Percentiles rank a stretch among this genome's conserved stretches.
These are phyloP conservation scores for Neonectria hederae DNA, from an alignment of 2,329 filamentous ascomycete species.

Conservation along the genomic window DNA sequence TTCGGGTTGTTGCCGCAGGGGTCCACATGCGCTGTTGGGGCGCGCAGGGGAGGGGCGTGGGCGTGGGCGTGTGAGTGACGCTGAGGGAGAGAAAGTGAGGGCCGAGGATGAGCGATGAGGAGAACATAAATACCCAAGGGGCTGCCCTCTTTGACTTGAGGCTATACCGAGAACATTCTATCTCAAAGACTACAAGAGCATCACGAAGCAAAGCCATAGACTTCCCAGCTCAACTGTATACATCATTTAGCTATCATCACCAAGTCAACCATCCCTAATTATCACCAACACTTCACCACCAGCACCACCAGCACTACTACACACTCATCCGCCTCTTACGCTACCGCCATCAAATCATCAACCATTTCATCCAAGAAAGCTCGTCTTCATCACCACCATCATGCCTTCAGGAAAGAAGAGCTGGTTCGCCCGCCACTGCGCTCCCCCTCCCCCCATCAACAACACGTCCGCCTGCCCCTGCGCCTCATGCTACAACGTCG, in stretches of 20 bases:
- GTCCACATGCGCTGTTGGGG: slow-evolving; percentile 27
- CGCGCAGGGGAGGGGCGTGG: background rate
- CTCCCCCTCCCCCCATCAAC: slow-evolving; percentile 51
- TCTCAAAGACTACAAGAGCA: background rate
- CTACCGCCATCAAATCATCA: background rate
- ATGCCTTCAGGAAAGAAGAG: slow-evolving; percentile 47
- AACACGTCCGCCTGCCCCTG: slow-evolving; percentile 49
- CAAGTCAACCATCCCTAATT: background rate
- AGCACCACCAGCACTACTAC: slow-evolving; percentile 4
- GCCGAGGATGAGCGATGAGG: slow-evolving; percentile 13
- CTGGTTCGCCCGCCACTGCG: slow-evolving; percentile 54
- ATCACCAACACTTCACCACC: slow-evolving; percentile 13
- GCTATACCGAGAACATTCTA: background rate
- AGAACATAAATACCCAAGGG: slow-evolving; percentile 39
- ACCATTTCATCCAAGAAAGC: background rate
- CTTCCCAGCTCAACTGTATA: background rate
- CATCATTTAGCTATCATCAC: background rate
- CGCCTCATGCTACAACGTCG: slow-evolving; percentile 46
- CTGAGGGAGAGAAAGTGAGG: slow-evolving; percentile 8
- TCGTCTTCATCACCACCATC: slow-evolving; percentile 16
- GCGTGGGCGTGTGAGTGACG: background rate
- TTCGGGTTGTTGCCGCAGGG: slow-evolving; percentile 21
- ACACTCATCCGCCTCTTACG: background rate
- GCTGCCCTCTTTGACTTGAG: slow-evolving; percentile 13
- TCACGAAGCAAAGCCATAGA: slow-evolving; percentile 1